Evolutionary conservation across 345 rosid genomes (phyloP), one percentile per base, ranked within the genome.

Genomic region (Ailanthus altissimus): DNA sequence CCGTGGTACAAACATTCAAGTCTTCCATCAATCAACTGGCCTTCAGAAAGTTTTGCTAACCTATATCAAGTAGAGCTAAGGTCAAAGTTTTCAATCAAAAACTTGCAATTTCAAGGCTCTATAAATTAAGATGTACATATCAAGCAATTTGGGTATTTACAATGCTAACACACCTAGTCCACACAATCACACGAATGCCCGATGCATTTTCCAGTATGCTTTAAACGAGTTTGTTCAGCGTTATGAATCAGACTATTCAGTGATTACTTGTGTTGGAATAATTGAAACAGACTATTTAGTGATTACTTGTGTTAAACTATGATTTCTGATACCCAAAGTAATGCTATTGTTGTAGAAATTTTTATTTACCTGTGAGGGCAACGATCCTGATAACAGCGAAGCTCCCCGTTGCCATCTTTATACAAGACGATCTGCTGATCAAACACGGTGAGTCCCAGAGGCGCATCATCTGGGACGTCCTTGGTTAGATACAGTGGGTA

Each of bases 1-100:
- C 99, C 98, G 77, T 95, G 99, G 80, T 95, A 95, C 51, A 93
- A 73, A 81, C 98, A 93, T 87, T 95, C 99, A 45, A 95, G 88
- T 73, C 93, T 89, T 61, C 99, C 98, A 76, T 92, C 99, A 8
- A 90, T 77, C 84, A 95, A 49, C 75, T 93, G 98, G 57, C 99
- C 98, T 84, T 93, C 98, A 72, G 98, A 95, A 83, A 95, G 80
- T 84, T 93, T 95, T 32, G 99, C 98, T 65, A 93, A 84, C 86
- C 99, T 95, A 71, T 71, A 51, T 47, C 66, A n/a, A 73, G 69
- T 26, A 54, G 2, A 75, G 5, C 50, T 60, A 46, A 8, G 16
- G 14, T 36, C 11, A 15, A 32, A 15, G 5, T 62, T 15, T 0
- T 38, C 42, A 25, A 26, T 49, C 23, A 28, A 18, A 69, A 43